Percentiles rank a stretch among this genome's conserved stretches.
Evolutionary conservation across 352 stramenopile genomes (phyloP).

Genomic region (Phytophthora multivora): DNA sequence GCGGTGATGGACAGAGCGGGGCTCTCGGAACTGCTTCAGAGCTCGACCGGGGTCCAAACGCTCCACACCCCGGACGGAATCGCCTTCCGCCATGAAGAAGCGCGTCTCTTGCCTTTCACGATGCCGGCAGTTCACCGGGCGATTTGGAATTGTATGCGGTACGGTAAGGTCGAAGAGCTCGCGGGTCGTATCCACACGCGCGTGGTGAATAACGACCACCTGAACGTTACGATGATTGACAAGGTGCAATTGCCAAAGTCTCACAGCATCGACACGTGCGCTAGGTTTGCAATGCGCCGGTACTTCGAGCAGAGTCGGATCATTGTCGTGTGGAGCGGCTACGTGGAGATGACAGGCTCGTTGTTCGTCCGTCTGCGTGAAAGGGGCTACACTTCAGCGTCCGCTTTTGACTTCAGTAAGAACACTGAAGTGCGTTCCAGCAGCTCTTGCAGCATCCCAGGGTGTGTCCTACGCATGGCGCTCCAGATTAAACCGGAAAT

Average conservation of each 20-base stretch:
- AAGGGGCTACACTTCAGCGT: constrained; percentile 32
- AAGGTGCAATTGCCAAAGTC: constrained; percentile 29
- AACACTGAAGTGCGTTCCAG: constrained; percentile 1
- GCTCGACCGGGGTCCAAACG: constrained; percentile 13
- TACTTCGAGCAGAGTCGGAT: constrained; percentile 29
- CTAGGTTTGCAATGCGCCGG: constrained; percentile 27
- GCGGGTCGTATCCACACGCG: constrained; percentile 16
- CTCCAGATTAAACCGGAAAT: constrained; percentile 33
- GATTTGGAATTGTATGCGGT: constrained; percentile 26
- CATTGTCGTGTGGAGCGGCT: constrained; percentile 38
- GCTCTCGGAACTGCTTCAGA: constrained; percentile 7
- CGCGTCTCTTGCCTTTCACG: constrained; percentile 32
- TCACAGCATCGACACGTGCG: constrained; percentile 14
- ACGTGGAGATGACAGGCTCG: constrained; percentile 37
- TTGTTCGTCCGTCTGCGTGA: constrained; percentile 43
- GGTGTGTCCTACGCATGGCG: constrained; percentile 25
- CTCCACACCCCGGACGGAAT: constrained; percentile 9
- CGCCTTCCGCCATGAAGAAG: constrained; percentile 26
- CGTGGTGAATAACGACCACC: constrained; percentile 28
- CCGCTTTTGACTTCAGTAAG: constrained; percentile 14
- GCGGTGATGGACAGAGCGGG: constrained; percentile 12
- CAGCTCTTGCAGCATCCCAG: constrained; percentile 6
- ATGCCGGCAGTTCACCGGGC: constrained; percentile 30
- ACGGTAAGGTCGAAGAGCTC: constrained; percentile 20
- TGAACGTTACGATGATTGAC: constrained; percentile 37